Evolutionary conservation across 2,329 filamentous ascomycete species (phyloP), one percentile per base, ranked within the genome.

Genomic region (Fusarium neocosmosporiellum): DNA sequence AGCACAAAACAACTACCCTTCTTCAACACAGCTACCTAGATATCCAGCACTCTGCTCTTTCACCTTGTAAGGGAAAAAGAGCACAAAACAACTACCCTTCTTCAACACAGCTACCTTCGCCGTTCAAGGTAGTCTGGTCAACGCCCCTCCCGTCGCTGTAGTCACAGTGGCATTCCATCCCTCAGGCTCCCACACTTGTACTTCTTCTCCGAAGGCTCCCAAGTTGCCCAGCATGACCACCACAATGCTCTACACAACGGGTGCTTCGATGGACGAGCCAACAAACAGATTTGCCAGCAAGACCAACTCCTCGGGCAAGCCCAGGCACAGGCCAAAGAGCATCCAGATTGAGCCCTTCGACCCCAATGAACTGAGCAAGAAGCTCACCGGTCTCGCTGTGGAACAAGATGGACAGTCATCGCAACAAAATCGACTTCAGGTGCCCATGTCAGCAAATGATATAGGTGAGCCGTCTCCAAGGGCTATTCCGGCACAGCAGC

Each of bases 321-420:
- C 69, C 13, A 76, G 72, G 41, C 69, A 75, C 55, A 69, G 76
- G 33, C 76, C 76, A 46, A 73, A 71, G 43, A 66, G 75, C 14
- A 72, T 77, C 27, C 73, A 75, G 1, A 77, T 81, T 13, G 73
- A 79, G 34, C 79, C 82, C 2, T 79, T 91, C 53, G 88, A 91
- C 67, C 83, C 89, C 0, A 84, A 87, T 31, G 89, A 91, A 63
- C 80, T 91, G 31, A 84, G 85, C 13, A 84, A 86, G 34, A 86
- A 88, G 20, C 83, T 91, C 27, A 82, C 83, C 57, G 71, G 84
- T 13, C 86, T 91, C 20, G 80, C 88, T 16, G 83, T 83, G 7
- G 84, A 90, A 67, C 87, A 87, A 69, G 86, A 86, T n/a, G 55
- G 59, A 41, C 59, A 60, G 33, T 60, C 54, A n/a, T 48, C 67